Base-by-base conservation (phyloP, 2,329 filamentous ascomycete species). In the Verticillium nonalfalfae region DNA sequence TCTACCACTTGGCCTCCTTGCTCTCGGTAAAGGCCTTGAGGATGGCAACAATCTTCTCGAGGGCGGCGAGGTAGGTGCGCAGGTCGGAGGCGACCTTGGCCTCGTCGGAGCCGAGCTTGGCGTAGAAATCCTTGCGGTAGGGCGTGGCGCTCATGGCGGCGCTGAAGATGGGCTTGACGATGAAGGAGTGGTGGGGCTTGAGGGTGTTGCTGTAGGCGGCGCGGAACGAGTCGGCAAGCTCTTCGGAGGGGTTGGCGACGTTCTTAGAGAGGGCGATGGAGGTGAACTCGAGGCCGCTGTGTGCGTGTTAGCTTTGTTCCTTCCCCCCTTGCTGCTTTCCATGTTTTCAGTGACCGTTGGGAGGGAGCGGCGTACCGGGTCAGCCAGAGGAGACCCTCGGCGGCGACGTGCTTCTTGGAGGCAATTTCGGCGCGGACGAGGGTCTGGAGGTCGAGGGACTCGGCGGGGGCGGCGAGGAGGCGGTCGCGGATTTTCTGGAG, bases 141-240 rank as follows among this genome's bases (percentile, higher is more conserved):
- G 95, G 95, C 68, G 90, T 94, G 18, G 93, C 93, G 68, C 86
- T 85, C 93, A 99, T 97, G 74, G 94, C 94, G 64, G 93, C 90
- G 69, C 84, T 90, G 84, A 98, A 98, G 73, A 97, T 83, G 64
- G 92, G 92, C 84, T 96, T 97, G 70, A 97, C 80, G 65, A 97
- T 70, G 77, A 96, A 93, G 82, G 98, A 95, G 82, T 99, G 95
- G 81, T 96, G 88, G 33, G 90, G 90, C 81, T 96, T 97, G 70
- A 99, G 89, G 58, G 94, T 97, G 69, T 80, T 81, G 73, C 84
- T 85, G 79, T 99, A 99, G 68, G 93, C 91, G 61, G 80, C 79
- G 70, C 90, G 88, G 89, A 99, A 99, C 57, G 93, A 97, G 67
- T 85, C 83, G 63, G 90, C 83, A 65, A 99, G 90, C 78, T 97